Conservation (phyloP, 140 eudicot genomes). For the Artemisia princeps region DNA sequence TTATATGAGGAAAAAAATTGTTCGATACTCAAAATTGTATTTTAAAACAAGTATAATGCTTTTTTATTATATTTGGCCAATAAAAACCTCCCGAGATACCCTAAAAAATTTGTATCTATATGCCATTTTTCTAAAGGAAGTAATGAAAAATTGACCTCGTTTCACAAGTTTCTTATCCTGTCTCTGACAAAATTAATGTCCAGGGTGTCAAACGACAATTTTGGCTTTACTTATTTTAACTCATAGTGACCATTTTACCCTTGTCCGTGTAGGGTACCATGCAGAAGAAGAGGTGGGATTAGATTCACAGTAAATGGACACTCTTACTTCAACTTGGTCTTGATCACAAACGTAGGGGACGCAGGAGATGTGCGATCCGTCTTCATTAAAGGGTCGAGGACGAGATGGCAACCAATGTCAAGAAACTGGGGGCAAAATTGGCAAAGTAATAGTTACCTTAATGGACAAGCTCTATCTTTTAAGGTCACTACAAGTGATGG, state of each 20-base stretch:
- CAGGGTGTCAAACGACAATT: not conserved
- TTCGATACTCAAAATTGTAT: no score
- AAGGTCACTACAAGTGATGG: constrained; percentile 71
- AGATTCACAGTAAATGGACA: constrained; percentile 73
- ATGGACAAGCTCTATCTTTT: constrained; percentile 63
- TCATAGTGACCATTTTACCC: not conserved
- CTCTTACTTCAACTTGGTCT: constrained; percentile 67
- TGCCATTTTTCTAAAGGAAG: no score
- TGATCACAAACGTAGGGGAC: constrained; percentile 67
- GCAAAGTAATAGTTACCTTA: constrained; percentile 65
- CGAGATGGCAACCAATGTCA: constrained; percentile 65
- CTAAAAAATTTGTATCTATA: no score
- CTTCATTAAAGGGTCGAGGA: constrained; percentile 62
- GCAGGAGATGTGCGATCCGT: constrained; percentile 69
- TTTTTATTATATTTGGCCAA: no score
- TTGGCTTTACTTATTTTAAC: not conserved
- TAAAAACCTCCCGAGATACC: no score
- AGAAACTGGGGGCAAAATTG: constrained; percentile 85
- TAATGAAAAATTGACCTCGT: no score
- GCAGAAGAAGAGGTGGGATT: constrained; percentile 65
- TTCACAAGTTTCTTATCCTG: no score
- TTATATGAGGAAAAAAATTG: no score
- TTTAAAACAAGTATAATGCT: no score
- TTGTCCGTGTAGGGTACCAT: constrained; percentile 55
- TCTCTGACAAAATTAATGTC: not conserved